Base-by-base conservation (phyloP, 2,329 filamentous ascomycete genomes). In the Botryotinia narcissicola region DNA sequence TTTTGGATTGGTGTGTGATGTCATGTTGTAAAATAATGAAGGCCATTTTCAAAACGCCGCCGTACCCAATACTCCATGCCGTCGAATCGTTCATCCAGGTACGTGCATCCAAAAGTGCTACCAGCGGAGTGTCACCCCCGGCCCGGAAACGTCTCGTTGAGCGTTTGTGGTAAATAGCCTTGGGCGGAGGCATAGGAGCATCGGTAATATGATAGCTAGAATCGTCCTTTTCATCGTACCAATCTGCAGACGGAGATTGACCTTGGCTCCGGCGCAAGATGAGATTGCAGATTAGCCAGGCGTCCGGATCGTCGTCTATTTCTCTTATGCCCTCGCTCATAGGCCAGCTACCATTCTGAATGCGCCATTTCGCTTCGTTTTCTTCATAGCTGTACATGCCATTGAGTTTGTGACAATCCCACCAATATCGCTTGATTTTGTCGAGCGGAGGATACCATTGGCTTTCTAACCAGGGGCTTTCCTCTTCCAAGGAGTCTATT, bases 381-480 rank as follows among this genome's bases (percentile, higher is more conserved):
- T 66, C 62, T 32, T 66, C 40, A 0, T 1, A 7, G 1, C 3
- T 46, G 40, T 46, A 46, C 25, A 4, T 2, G 12, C 0, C 0
- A 2, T 25, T 1, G 7, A 9, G 6, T 62, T 40, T 12, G 37
- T n/a, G 0, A 37, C 60, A 62, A n/a, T 40, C 10, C 16, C 4
- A 57, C 0, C 0, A 57, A 14, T 3, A 29, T 6, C 35, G 12
- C 0, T 1, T 9, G 37, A 62, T 40, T 25, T 42, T 40, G 14
- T 62, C 3, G 35, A 40, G 12, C 9, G 22, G 6, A 40, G 60
- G 60, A 4, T n/a, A 42, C 60, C 60, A 62, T 62, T 62, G 60
- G 35, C 60, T 62, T n/a, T 62, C 60, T n/a, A 40, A 62, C 60
- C 25, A 62, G 22, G 60, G 60, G 14, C 14, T 18, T 32, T 29